Base-by-base conservation (phyloP, 2,329 filamentous ascomycete species). In the Nemania sp. region DNA sequence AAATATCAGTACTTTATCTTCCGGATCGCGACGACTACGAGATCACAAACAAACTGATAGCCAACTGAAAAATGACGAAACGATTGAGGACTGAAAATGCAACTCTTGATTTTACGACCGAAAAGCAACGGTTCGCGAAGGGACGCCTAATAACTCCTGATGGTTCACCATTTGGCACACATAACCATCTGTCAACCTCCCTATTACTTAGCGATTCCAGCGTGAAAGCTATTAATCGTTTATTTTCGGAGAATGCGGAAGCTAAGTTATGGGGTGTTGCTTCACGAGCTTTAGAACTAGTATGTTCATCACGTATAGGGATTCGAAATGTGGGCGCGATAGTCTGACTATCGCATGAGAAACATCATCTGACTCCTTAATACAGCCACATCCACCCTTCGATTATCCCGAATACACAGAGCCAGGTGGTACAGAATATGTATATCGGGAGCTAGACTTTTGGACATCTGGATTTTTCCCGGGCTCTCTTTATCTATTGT, bases 391-490 rank as follows among this genome's bases (percentile, higher is more conserved):
- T 41, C 49, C 49, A 15, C 49, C 13, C 20, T 11, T 52, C 11
- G 38, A 41, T 11, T 54, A 54, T 35, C 80, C 80, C 0, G 80
- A 82, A 67, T 80, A 81, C 66, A 81, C 79, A 10, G 73, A 79
- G 27, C 79, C 79, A n/a, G 77, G 76, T 8, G 73, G 76, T 0
- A 76, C 73, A 0, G 73, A 70, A 15, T 85, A 84, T 64, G 77
- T 80, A 20, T 80, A 83, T 62, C 75, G 81, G 13, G 75, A 79
- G 29, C 73, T 79, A 0, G 77, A 80, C 10, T 84, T 84, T 64
- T 85, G 83, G 83, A 85, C 82, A 0, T 83, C 80, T 1, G 83
- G 83, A 0, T 85, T 85, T 76, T 85, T 85, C 62, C 83, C 82
- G 0, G 83, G 83, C 0, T 78, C 77, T 2, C 68, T 85, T 1